Base-by-base conservation (phyloP, 1,284 basidiomycete genomes). In the Afroboletus lepidellus region DNA sequence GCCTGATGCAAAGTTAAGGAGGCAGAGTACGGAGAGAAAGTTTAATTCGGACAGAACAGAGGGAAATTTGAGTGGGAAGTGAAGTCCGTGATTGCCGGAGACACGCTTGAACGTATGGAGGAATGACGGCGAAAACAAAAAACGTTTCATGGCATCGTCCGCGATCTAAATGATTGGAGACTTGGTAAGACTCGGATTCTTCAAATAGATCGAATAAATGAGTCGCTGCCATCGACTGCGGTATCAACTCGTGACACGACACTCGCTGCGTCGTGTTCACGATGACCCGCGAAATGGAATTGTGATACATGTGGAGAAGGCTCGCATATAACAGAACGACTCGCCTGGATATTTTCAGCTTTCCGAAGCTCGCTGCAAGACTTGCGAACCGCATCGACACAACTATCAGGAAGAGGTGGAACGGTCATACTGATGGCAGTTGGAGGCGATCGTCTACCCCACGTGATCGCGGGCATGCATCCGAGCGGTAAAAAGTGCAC, bases 1-100 rank as follows among this genome's bases (percentile, higher is more conserved):
- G 29, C 88, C 88, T 1, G 87, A 90, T 8, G 79, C 87, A 65
- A 92, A 90, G 66, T 92, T 92, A 30, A 94, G 76, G 8, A 93
- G 74, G 2, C 84, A 83, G 34, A 93, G 77, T 6, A 88, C 69
- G 30, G 84, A 81, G 30, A 91, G 71, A 38, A 92, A 73, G 69
- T 91, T 91, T 56, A 92, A 73, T 68, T 93, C 87, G 36, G 85
- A 77, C 21, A 84, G 69, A 27, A 76, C 67, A 0, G 85, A 85
- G 34, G 87, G 75, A 62, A 92, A 93, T 8, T 84, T 83, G 41
- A 93, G 77, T 5, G 91, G 90, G 48, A 93, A 74, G n/a, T 77
- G 74, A 50, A 89, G 73, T 30, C 88, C 87, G 68, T 90, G 87
- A 13, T 74, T 69, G 13, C 68, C 64, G 12, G 83, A 84, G 2